Evolutionary conservation across 106 monocot genomes (phyloP), one percentile per base, ranked within the genome.

Genomic region (Iris macrosiphon): DNA sequence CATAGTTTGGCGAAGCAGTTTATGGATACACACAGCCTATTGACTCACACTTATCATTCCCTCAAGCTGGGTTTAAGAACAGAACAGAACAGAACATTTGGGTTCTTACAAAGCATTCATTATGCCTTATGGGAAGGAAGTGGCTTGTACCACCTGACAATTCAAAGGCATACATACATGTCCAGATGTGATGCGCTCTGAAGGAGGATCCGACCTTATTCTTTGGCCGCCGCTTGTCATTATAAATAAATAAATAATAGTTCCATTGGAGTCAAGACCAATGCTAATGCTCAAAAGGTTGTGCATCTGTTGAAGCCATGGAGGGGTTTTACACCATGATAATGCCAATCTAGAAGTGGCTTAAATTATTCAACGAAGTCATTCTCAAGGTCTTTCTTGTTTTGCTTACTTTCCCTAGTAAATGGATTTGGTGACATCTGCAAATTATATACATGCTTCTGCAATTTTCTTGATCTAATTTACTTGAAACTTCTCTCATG

Each of bases 191-290:
- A 56, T 61, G 67, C 53, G 48, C 63, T 22, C 20, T 87, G 50
- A 83, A 75, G 25, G 74, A 75, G n/a, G 92, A 93, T 32, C n/a
- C n/a, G n/a, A n/a, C n/a, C 80, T 93, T 37, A 83, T 93, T 59
- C 50, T 93, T 33, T 93, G 92, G 92, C 87, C 92, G 17, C 92
- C 92, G 21, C 25, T 83, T 72, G 69, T 93, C 11, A 69, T 93
- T 29, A n/a, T n/a, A n/a, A n/a, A n/a, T n/a, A n/a, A n/a, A 43
- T 93, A 24, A 77, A 77, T 37, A 80, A 83, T 45, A 77, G 55
- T 45, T 79, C 81, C 4, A 67, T 64, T 49, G 68, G 52, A 49
- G 67, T 27, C 14, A 67, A 61, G 27, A 50, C 28, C 15, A 66
- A 29, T 44, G 41, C 49, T 11, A 41, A 21, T 15, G 72, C 26